Evolutionary conservation across 129 eudicot genomes (phyloP).

Genomic region (Lactuca sativa): DNA sequence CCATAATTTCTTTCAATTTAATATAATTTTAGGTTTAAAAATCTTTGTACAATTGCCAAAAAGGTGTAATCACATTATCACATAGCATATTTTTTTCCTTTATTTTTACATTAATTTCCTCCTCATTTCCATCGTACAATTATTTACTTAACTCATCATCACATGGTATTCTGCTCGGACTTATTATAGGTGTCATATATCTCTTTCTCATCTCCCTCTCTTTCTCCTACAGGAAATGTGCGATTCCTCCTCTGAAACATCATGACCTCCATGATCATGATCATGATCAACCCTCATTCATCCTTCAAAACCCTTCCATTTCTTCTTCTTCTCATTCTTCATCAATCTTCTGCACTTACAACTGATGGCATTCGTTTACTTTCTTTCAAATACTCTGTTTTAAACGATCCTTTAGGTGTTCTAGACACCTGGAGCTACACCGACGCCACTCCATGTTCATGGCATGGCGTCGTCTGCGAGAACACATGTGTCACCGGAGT

Average conservation of each 20-base stretch:
- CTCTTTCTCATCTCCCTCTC: not conserved
- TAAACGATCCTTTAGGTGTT: constrained; percentile 53
- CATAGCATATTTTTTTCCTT: constrained; percentile 18
- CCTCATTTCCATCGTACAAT: constrained; percentile 3
- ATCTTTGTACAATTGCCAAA: constrained; percentile 17
- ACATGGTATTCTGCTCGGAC: constrained; percentile 31
- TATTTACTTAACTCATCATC: constrained; percentile 10
- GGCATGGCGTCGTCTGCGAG: constrained; percentile 70
- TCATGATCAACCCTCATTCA: constrained; percentile 26
- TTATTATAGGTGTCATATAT: constrained; percentile 28
- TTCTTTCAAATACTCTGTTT: constrained; percentile 59
- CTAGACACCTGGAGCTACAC: constrained; percentile 49
- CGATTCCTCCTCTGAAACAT: constrained; percentile 16
- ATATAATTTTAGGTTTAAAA: not conserved
- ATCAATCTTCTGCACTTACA: constrained; percentile 40
- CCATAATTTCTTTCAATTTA: not conserved
- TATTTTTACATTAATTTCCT: constrained; percentile 7
- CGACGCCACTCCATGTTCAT: constrained; percentile 67
- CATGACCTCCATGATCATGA: constrained; percentile 19
- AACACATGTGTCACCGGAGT: constrained; percentile 51
- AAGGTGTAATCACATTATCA: constrained; percentile 2
- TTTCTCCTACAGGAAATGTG: constrained; percentile 14
- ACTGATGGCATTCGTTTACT: constrained; percentile 64
- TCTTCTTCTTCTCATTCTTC: constrained; percentile 16
- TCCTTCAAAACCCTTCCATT: constrained; percentile 33